A percentile compares a stretch with the other conserved stretches of the same genome.
These are phyloP conservation scores for Yarrowia sp. DNA, from an alignment of 805 yeast genomes.

Conservation along the genomic window DNA sequence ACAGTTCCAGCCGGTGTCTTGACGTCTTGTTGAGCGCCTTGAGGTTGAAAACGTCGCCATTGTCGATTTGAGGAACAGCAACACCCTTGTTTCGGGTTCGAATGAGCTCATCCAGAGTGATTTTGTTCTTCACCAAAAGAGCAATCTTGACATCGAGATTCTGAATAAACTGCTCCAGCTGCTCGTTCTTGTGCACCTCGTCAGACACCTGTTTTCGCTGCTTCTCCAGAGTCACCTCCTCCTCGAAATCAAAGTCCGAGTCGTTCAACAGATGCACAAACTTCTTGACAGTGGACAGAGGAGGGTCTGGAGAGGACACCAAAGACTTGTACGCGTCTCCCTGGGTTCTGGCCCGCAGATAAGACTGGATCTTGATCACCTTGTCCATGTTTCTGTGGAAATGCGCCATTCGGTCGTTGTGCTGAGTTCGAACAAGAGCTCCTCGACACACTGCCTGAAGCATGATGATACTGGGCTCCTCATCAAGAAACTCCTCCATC, in stretches of 20 bases:
- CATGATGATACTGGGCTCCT: constrained; percentile 31
- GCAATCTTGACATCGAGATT: constrained; percentile 76
- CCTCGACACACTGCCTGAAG: constrained; percentile 41
- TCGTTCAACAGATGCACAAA: constrained; percentile 75
- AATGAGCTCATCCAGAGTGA: constrained; percentile 67
- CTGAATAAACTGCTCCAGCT: constrained; percentile 67
- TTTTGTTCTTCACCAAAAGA: constrained; percentile 71
- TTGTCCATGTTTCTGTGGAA: constrained; percentile 56
- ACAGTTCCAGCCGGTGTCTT: constrained; percentile 54
- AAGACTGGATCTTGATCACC: constrained; percentile 70
- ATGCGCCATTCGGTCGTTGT: constrained; percentile 40
- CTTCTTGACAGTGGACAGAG: constrained; percentile 67
- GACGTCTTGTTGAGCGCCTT: constrained; percentile 41
- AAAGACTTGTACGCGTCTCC: constrained; percentile 71
- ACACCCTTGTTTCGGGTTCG: constrained; percentile 42
- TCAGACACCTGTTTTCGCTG: constrained; percentile 65
- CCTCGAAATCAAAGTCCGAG: constrained; percentile 67
- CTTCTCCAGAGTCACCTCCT: constrained; percentile 66
- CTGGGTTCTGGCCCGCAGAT: constrained; percentile 62
- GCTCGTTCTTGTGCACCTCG: constrained; percentile 66
- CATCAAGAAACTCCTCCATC: constrained; percentile 39
- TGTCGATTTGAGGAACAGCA: constrained; percentile 30
- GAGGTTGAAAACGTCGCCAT: constrained; percentile 39
- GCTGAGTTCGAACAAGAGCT: constrained; percentile 33
- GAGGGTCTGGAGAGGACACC: constrained; percentile 68